Evolutionary conservation across 2,329 filamentous ascomycete species (phyloP), one percentile per base, ranked within the genome.

Genomic region (Penicillium digitatum): DNA sequence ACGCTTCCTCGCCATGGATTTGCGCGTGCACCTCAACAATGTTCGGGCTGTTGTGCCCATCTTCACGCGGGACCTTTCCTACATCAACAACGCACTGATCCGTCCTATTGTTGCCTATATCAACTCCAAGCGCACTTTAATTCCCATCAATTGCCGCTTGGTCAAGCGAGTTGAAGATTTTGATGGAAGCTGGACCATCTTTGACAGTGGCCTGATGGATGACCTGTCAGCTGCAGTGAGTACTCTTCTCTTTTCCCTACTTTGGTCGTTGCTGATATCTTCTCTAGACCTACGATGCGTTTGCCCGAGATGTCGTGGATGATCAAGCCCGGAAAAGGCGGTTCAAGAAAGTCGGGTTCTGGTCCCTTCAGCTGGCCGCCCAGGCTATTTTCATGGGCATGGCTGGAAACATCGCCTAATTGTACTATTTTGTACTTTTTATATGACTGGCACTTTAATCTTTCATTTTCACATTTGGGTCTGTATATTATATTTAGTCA

Each of bases 61-160:
- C 48, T 97, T 99, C 76, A 95, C 89, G 1, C 87, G 85, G 16
- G 88, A 96, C 69, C 83, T 97, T 46, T 95, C 90, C 0, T 99
- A 97, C 72, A 88, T 96, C 66, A 97, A 96, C 74, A 95, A 95
- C 72, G 91, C 94, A 1, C 85, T 97, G 5, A 90, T 97, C 34
- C 86, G 94, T 5, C 94, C 94, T 16, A 99, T 99, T 58, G 92
- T 99, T 38, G 94, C 94, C 7, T 99, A 97, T 72, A 97, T 99
- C 75, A 99, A 99, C 74, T 89, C 90, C 39, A 90, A 91, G 71
- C 87, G 87, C 69, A 95, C 93, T 0, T 97, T 96, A 68, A 97
- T 99, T 40, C 94, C 94, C 26, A 90, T 99, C 66, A 89, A 87
- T 65, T 97, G 94, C 75, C 88, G 93, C 57, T 89, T 99, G 46